Conservation (phyloP, 1,139 yeast species). For the Candida anutae region DNA sequence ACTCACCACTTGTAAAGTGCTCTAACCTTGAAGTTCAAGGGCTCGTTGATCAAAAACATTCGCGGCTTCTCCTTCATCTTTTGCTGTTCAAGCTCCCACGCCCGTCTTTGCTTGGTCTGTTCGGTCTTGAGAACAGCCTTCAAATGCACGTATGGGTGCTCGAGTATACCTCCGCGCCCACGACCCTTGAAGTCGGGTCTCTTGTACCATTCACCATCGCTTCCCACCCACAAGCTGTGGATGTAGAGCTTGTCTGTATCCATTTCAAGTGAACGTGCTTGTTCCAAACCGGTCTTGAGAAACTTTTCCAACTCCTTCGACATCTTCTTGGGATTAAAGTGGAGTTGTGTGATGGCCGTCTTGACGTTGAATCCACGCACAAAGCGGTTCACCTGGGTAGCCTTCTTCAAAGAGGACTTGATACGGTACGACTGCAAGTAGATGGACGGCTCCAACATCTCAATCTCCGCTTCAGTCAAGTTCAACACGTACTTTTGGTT, state of each 20-base stretch:
- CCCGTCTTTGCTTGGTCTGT: slow-evolving; percentile 53
- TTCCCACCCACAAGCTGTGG: slow-evolving; percentile 85
- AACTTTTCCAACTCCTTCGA: slow-evolving; percentile 74
- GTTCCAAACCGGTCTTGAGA: slow-evolving; percentile 63
- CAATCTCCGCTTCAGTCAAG: slow-evolving; percentile 59
- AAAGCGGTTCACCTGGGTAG: slow-evolving; percentile 72
- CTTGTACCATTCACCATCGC: slow-evolving; percentile 70
- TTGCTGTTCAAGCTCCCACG: slow-evolving; percentile 48
- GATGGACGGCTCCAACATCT: slow-evolving; percentile 76
- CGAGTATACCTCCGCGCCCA: slow-evolving; percentile 77
- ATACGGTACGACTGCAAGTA: slow-evolving; percentile 72
- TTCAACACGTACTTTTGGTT: slow-evolving; percentile 49
- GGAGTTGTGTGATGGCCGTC: slow-evolving; percentile 87
- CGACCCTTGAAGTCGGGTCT: slow-evolving; percentile 85
- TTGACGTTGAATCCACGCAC: slow-evolving; percentile 62
- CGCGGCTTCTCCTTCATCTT: slow-evolving; percentile 39
- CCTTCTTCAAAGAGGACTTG: slow-evolving; percentile 82
- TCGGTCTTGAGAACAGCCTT: slow-evolving; percentile 66
- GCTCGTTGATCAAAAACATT: slow-evolving; percentile 37
- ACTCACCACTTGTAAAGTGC: slow-evolving; percentile 37
- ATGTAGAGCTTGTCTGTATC: slow-evolving; percentile 60
- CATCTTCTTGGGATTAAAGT: slow-evolving; percentile 75
- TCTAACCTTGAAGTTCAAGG: slow-evolving; percentile 37
- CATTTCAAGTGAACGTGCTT: slow-evolving; percentile 55
- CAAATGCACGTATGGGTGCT: slow-evolving; percentile 73